Evolutionary conservation across 2,329 filamentous ascomycete genomes (phyloP).

Genomic region (Curvularia sp.): DNA sequence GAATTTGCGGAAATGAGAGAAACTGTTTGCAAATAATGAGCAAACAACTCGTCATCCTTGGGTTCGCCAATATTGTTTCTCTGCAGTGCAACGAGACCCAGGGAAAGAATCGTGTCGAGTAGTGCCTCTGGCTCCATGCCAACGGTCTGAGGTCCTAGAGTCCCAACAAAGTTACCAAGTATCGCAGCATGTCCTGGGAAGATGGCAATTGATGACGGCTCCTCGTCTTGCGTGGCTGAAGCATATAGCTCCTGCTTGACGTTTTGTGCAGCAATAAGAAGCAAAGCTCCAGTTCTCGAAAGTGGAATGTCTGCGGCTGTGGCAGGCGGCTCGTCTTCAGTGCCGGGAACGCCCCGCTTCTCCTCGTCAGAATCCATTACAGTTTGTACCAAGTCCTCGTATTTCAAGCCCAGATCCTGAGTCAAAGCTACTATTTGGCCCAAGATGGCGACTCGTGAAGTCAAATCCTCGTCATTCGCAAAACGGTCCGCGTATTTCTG

Average conservation of each 20-base stretch:
- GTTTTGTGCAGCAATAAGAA: slow-evolving; percentile 62
- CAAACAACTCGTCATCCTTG: slow-evolving; percentile 60
- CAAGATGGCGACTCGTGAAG: slow-evolving; percentile 70
- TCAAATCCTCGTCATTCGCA: slow-evolving; percentile 67
- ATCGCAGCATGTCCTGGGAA: slow-evolving; percentile 63
- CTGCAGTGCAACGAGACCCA: slow-evolving; percentile 60
- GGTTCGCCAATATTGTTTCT: slow-evolving; percentile 56
- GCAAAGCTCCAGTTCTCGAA: slow-evolving; percentile 62
- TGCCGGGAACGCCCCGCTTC: slow-evolving; percentile 53
- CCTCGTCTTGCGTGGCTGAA: slow-evolving; percentile 46
- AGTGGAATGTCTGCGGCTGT: slow-evolving; percentile 62
- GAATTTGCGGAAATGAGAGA: slow-evolving; percentile 59
- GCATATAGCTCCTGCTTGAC: slow-evolving; percentile 60
- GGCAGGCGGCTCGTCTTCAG: slow-evolving; percentile 63
- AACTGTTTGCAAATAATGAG: slow-evolving; percentile 59
- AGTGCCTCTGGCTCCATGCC: slow-evolving; percentile 58
- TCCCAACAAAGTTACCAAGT: slow-evolving; percentile 60
- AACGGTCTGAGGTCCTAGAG: slow-evolving; percentile 45
- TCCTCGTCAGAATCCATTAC: slow-evolving; percentile 51
- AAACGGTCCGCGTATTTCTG: slow-evolving; percentile 70
- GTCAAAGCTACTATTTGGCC: slow-evolving; percentile 75
- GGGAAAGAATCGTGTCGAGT: slow-evolving; percentile 61
- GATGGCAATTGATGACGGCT: slow-evolving; percentile 53
- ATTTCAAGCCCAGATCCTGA: slow-evolving; percentile 62
- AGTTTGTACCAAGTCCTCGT: slow-evolving; percentile 57